Conservation (phyloP, 2,329 filamentous ascomycete genomes). For the Ophiostoma sp. region DNA sequence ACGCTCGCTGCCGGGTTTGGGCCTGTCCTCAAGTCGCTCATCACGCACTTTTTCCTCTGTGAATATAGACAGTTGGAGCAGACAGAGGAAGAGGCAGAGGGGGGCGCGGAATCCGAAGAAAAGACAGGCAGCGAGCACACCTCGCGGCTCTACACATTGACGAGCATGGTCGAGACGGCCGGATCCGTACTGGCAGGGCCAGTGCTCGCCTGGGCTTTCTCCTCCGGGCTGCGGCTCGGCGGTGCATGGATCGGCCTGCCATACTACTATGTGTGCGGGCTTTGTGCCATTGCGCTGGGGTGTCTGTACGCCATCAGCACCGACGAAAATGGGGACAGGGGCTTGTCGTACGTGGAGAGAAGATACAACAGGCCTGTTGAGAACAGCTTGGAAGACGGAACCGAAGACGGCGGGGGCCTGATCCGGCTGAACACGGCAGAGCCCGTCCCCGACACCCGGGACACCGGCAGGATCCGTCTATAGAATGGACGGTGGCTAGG, state of each 20-base stretch:
- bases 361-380: not conserved
- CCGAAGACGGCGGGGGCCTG: not conserved
- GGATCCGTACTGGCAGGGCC: constrained; percentile 29
- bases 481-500: not conserved
- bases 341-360: not conserved
- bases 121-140: constrained; percentile 25
- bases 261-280: constrained; percentile 24
- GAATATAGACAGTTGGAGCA: not conserved
- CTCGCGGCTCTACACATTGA: constrained; percentile 31
- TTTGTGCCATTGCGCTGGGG: constrained; percentile 19
- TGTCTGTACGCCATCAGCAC: not conserved
- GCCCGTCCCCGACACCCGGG: not conserved
- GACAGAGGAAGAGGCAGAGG: not conserved
- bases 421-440: not conserved
- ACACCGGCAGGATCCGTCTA: not conserved
- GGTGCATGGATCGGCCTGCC: constrained; percentile 31
- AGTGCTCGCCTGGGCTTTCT: constrained; percentile 30
- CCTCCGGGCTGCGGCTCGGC: constrained; percentile 27
- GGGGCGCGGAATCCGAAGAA: not conserved
- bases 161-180: constrained; percentile 29
- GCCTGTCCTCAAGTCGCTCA: not conserved
- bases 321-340: not conserved
- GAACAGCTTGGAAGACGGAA: not conserved
- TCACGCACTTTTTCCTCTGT: not conserved
- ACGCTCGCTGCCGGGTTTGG: not conserved